Evolutionary conservation across 306 rosid genomes (phyloP), one percentile per base, ranked within the genome.

Genomic region (Vigna reflexopilosa): DNA sequence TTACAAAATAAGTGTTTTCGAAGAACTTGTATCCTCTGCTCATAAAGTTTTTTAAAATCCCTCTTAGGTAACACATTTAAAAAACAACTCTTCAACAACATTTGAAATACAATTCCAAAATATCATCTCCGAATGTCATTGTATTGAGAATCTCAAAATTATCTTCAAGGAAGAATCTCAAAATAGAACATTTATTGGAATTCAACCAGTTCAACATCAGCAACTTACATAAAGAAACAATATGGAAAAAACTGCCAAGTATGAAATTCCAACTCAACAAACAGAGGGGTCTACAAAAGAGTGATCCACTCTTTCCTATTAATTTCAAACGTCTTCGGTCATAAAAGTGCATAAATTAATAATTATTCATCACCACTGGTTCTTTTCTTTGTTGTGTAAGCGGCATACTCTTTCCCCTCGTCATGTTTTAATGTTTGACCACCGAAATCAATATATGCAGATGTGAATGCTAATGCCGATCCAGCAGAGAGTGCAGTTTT

Each of bases 341-440:
- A 73, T 67, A 55, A 69, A 67, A 55, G 65, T 56, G 70, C 82
- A 62, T 63, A 50, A 47, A 77, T 55, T 73, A 83, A 56, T 12
- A 65, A 66, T 72, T 66, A 77, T n/a, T 72, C 57, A 6, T 72
- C 76, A 70, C 51, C 67, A 19, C 84, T 22, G 79, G 97, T 49
- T 88, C 94, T 91, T 83, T 93, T 95, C 88, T 93, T 93, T 84
- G 93, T 87, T 62, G 97, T 95, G 79, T 91, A 95, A 61, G 98
- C 97, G 45, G 93, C 91, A 77, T 95, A 95, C 83, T 95, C 99
- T 93, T 74, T 90, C 80, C 94, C 96, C 1, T 5, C 52, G 69
- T 95, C 99, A 36, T 87, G 78, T 88, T 96, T 95, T 30, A 96
- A 75, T 64, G 87, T 88, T 81, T 88, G 96, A 72, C 93, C 98